Percentiles rank a stretch among this genome's conserved stretches.
phyloP scores from a whole-genome alignment of 1,284 basidiomycete genomes.

The Austroboletus olivaceoglutinosus region DNA sequence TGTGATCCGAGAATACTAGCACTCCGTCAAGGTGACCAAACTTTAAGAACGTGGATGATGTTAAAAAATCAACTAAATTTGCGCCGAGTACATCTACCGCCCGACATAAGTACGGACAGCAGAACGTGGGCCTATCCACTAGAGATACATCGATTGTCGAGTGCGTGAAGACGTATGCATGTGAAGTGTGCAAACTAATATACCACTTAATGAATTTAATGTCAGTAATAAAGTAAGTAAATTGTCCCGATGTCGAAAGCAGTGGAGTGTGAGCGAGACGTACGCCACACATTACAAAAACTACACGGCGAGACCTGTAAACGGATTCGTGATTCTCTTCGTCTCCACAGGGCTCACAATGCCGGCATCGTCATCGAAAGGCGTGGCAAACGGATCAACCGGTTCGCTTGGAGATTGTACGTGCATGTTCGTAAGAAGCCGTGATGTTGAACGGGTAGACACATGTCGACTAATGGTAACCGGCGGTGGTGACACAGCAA shows the following conservation, averaged over 20 bases:
- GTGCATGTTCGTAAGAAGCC: conserved; percentile 47
- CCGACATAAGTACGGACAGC: conserved; percentile 4
- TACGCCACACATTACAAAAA: neutral
- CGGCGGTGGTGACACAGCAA: conserved; percentile 25
- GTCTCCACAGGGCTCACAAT: conserved; percentile 23
- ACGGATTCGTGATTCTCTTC: conserved; percentile 31
- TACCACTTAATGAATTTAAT: conserved; percentile 7
- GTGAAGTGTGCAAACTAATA: conserved; percentile 12
- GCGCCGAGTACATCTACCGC: conserved; percentile 3
- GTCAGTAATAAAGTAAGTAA: conserved; percentile 17
- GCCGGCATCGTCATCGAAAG: conserved; percentile 69
- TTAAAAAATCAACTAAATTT: neutral
- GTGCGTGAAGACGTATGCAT: neutral
- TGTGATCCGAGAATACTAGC: too few species aligned
- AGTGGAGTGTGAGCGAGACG: neutral
- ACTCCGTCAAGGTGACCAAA: too few species aligned
- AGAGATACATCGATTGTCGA: conserved; percentile 25
- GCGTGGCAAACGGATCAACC: conserved; percentile 66
- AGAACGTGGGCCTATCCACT: conserved; percentile 12
- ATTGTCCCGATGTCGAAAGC: neutral
- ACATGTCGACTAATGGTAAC: conserved; percentile 26
- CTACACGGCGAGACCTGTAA: conserved; percentile 29
- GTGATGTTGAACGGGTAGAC: conserved; percentile 42
- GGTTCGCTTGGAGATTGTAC: conserved; percentile 36
- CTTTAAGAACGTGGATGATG: neutral